A percentile compares a stretch with the other conserved stretches of the same genome.
phyloP scores from a whole-genome alignment of 768 basidiomycete genomes.

The Tylopilus sp. region DNA sequence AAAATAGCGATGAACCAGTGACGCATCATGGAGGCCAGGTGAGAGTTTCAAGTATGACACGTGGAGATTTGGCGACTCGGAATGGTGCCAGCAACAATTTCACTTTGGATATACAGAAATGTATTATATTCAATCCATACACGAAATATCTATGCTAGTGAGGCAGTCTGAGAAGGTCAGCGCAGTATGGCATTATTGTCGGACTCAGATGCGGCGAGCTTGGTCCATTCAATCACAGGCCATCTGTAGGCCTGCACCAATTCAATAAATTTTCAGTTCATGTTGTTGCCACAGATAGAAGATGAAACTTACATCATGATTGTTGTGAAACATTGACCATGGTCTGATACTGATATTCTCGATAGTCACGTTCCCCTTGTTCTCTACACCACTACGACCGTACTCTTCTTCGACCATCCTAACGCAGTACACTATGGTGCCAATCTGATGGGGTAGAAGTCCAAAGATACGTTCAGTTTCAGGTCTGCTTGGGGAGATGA shows the following conservation, averaged over 20 bases:
- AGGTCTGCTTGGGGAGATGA: constrained; percentile 26
- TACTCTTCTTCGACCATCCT: constrained; percentile 64
- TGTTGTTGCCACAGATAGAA: background rate
- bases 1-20: too few species aligned
- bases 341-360: constrained; percentile 4
- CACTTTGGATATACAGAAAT: too few species aligned
- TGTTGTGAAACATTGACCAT: constrained; percentile 27
- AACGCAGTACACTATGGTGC: constrained; percentile 53
- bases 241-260: constrained; percentile 21
- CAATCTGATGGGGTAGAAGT: constrained; percentile 44
- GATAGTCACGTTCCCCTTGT: constrained; percentile 46
- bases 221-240: constrained; percentile 43
- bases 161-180: too few species aligned
- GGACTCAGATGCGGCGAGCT: too few species aligned
- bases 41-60: too few species aligned
- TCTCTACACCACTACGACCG: constrained; percentile 50
- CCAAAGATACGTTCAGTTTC: constrained; percentile 26
- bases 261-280: background rate
- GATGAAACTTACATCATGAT: constrained; percentile 52
- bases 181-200: too few species aligned
- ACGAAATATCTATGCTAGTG: too few species aligned
- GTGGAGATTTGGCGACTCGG: too few species aligned
- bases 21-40: too few species aligned
- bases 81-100: too few species aligned
- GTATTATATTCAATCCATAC: too few species aligned